phyloP scores from a whole-genome alignment of 129 eudicot species.

The Escallonia rubra region DNA sequence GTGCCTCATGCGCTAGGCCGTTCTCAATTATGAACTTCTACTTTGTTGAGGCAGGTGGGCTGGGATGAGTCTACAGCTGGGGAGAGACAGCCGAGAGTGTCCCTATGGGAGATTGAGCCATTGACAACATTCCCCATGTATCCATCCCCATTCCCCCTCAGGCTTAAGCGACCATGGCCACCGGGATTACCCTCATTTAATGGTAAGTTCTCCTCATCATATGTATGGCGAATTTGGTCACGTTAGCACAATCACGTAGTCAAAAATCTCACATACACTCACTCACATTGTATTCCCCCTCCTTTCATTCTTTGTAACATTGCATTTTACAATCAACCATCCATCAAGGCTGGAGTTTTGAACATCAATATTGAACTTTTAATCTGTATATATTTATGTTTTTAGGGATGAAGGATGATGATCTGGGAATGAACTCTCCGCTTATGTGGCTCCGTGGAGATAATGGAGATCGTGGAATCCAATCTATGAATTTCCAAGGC shows the following conservation, averaged over 20 bases:
- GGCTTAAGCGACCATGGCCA: conserved; percentile 94
- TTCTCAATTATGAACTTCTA: not conserved
- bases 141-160: conserved; percentile 79
- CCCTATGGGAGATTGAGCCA: conserved; percentile 95
- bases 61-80: conserved; percentile 99
- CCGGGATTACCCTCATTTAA: conserved; percentile 59
- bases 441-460: conserved; percentile 78
- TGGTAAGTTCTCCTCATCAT: conserved; percentile 29
- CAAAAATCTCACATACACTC: too few relatives aligned
- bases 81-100: conserved; percentile 91
- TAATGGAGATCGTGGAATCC: conserved; percentile 46
- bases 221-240: too few relatives aligned
- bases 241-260: too few relatives aligned
- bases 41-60: conserved; percentile 43
- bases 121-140: conserved; percentile 91
- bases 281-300: too few relatives aligned
- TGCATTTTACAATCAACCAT: not conserved
- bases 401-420: conserved; percentile 62
- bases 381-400: conserved; percentile 1
- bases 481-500: conserved; percentile 72
- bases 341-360: not conserved
- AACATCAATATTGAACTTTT: not conserved
- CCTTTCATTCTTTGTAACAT: not conserved
- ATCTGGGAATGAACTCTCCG: conserved; percentile 65
- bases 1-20: too few relatives aligned